Conservation (phyloP, 2,329 filamentous ascomycete species). For the Aspergillus sp. region DNA sequence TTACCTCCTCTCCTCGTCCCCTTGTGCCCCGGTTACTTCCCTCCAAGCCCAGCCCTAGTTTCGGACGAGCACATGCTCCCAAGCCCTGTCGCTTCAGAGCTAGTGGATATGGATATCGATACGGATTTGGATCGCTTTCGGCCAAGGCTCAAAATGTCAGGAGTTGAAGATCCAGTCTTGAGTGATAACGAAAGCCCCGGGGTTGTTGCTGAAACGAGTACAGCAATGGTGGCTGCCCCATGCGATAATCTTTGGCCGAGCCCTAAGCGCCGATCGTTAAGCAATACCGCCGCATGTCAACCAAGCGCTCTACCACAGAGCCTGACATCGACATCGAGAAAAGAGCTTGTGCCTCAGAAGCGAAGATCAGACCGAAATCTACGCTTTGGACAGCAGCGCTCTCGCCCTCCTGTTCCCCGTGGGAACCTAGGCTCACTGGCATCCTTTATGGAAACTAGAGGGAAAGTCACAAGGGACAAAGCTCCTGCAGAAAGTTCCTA, state of each 20-base stretch:
- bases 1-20: conserved; percentile 10
- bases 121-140: background rate
- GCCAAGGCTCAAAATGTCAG: background rate
- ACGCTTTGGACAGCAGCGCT: background rate
- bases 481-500: conserved; percentile 33
- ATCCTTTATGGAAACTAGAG: conserved; percentile 57
- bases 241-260: background rate
- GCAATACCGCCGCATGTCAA: background rate
- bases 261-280: background rate
- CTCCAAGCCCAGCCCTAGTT: conserved; percentile 5
- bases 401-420: background rate
- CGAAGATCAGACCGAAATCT: background rate
- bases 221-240: background rate
- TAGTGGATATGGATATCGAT: background rate
- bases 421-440: conserved; percentile 51
- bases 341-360: background rate
- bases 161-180: background rate
- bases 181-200: background rate
- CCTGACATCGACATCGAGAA: background rate
- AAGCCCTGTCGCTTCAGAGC: conserved; percentile 16
- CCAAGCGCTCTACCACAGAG: background rate
- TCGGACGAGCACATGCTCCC: conserved; percentile 19
- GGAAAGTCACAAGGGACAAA: conserved; percentile 34
- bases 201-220: background rate
- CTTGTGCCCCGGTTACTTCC: conserved; percentile 1